Evolutionary conservation across 192 early-diverging fungal species (phyloP), one percentile per base, ranked within the genome.

Genomic region (Allomyces macrogynus): DNA sequence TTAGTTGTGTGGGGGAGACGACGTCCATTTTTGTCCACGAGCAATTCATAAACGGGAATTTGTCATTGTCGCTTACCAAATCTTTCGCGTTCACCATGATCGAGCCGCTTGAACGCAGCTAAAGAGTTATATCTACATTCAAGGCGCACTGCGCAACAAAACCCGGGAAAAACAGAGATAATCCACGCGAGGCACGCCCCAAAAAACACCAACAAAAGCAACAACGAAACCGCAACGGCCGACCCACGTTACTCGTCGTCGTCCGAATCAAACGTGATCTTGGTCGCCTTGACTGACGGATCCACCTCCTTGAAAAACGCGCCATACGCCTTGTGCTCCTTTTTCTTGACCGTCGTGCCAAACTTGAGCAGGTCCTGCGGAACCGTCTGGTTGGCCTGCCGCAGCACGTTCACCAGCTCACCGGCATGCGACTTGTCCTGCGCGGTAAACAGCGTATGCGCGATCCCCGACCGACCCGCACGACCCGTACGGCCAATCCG

Each of bases 401-500:
- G 89, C 61, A 98, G 80, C 10, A 96, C 84, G 72, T 96, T 98
- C 69, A 94, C 86, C 66, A 98, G 74, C 43, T 84, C 81, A 61
- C 93, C 93, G 24, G 88, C 86, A 67, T 86, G 88, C 27, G 84
- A 67, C 80, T 94, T 93, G 75, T 98, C 95, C 62, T 88, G 81
- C 12, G 79, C 65, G 10, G 90, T 95, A 68, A 98, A 98, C 69
- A 95, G 84, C 43, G 95, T 98, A 67, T 98, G 89, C 22, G 90
- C 84, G 62, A 81, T 84, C 57, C 95, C 92, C 73, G 75, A 91
- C 71, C 84, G 83, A 62, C 95, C 95, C 63, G 90, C 95, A 68
- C 95, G 85, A 10, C 89, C 95, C 5, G 95, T 98, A 65, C 95
- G 86, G 32, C 95, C 95, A 71, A 95, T 95, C 64, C 95, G 89